Evolutionary conservation across 305 asterid species (phyloP).

Genomic region (Fraxinus sp.): DNA sequence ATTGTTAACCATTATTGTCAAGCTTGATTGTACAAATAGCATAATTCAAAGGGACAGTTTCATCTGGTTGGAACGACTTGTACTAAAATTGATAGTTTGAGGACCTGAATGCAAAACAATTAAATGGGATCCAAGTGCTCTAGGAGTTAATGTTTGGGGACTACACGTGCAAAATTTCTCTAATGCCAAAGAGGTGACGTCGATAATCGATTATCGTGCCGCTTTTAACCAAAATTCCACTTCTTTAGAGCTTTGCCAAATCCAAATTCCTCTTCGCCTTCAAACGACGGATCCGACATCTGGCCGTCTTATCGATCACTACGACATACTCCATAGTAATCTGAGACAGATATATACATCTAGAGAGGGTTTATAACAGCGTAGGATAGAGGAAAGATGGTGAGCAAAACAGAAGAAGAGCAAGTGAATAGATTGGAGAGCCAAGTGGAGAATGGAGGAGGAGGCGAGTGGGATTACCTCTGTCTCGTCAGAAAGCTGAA

Average conservation of each 20-base stretch:
- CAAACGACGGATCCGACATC: neutral
- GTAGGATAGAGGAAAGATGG: slow-evolving; percentile 48
- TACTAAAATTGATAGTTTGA: neutral
- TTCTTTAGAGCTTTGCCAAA: neutral
- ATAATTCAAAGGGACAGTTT: neutral
- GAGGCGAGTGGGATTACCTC: slow-evolving; percentile 95
- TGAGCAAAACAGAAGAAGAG: slow-evolving; percentile 87
- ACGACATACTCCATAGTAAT: neutral
- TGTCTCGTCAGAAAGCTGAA: slow-evolving; percentile 85
- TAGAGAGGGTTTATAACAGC: neutral
- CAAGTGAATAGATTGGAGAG: slow-evolving; percentile 74
- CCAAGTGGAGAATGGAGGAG: slow-evolving; percentile 95
- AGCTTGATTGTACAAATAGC: neutral
- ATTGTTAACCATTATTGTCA: neutral
- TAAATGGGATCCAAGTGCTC: neutral
- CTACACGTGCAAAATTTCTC: neutral
- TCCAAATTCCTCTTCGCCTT: neutral
- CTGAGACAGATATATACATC: neutral
- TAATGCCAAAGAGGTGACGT: neutral
- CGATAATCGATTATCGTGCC: neutral
- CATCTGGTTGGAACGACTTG: neutral
- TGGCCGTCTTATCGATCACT: neutral
- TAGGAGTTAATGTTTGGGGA: neutral
- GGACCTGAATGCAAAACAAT: neutral
- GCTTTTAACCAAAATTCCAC: neutral